These are phyloP conservation scores for Coemansia sp. DNA, from an alignment of 192 early-diverging fungal genomes.

Conservation along the genomic window DNA sequence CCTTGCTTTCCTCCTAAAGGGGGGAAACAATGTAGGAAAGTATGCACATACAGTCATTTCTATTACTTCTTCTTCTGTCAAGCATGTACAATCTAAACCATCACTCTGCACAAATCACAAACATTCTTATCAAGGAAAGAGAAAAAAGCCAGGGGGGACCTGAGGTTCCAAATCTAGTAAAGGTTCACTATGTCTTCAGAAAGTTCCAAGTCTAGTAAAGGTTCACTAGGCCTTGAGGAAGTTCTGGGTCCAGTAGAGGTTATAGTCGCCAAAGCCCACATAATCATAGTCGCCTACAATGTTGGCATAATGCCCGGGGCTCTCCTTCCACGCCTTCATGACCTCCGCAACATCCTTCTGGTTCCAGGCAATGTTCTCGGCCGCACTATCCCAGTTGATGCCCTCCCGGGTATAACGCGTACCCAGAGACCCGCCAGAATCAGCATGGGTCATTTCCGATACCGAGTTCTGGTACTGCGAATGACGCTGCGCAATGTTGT, in stretches of 20 bases:
- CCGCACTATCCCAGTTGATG: constrained; percentile 24
- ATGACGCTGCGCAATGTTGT: constrained; percentile 32
- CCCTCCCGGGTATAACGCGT: constrained; percentile 19
- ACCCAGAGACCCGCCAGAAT: constrained; percentile 36
- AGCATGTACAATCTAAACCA: no score
- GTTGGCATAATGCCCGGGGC: constrained; percentile 49
- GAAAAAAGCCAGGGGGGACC: no score
- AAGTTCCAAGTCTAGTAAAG: background rate
- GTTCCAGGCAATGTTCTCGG: constrained; percentile 51
- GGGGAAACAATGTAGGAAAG: no score
- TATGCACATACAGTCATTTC: no score
- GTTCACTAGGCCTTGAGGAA: constrained; percentile 12
- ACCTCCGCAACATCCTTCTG: constrained; percentile 24
- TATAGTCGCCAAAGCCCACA: constrained; percentile 39
- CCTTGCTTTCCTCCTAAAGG: no score
- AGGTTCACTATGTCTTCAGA: constrained; percentile 16
- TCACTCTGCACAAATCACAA: no score
- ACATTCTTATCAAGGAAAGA: no score
- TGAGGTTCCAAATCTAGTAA: no score
- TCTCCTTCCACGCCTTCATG: constrained; percentile 43
- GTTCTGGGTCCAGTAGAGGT: constrained; percentile 50
- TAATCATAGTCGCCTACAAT: constrained; percentile 40
- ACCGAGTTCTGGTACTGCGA: constrained; percentile 44
- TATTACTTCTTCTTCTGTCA: no score
- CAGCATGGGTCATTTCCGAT: constrained; percentile 43